Conservation (phyloP, 2,329 filamentous ascomycete species). For the Beauveria caledonica region DNA sequence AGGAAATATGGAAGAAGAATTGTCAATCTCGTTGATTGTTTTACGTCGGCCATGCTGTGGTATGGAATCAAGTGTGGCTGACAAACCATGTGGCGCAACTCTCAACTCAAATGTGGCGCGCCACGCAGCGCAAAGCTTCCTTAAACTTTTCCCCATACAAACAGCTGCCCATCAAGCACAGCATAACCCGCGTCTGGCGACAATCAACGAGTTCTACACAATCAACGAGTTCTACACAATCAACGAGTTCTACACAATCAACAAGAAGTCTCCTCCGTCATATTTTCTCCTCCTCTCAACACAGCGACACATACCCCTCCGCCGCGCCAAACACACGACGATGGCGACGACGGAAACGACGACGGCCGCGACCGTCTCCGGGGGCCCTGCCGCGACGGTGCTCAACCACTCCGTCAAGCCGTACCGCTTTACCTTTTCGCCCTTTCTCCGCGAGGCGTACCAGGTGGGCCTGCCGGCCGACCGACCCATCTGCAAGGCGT, state of each 20-base stretch:
- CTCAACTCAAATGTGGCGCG: slow-evolving; percentile 2
- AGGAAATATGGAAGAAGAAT: background rate
- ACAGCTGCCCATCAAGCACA: background rate
- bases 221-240: background rate
- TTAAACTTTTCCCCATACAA: background rate
- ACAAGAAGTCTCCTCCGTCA: background rate
- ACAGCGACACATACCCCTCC: background rate
- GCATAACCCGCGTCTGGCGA: background rate
- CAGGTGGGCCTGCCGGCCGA: slow-evolving; percentile 74
- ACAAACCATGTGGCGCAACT: slow-evolving; percentile 10
- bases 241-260: background rate
- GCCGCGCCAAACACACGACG: background rate
- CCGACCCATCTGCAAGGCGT: slow-evolving; percentile 77
- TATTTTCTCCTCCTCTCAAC: too few species aligned
- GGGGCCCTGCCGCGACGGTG: slow-evolving; percentile 34
- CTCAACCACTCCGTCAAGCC: slow-evolving; percentile 46
- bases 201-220: background rate
- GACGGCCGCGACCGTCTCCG: slow-evolving; percentile 19
- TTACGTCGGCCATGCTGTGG: background rate
- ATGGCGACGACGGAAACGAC: slow-evolving; percentile 24
- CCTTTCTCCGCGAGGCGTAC: slow-evolving; percentile 76
- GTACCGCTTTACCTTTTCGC: slow-evolving; percentile 75
- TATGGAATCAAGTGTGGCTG: slow-evolving; percentile 3
- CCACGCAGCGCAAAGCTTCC: background rate
- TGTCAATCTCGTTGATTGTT: too few species aligned